Evolutionary conservation across 129 eudicot genomes (phyloP), one percentile per base, ranked within the genome.

Genomic region (Gnaphalium uliginosum): DNA sequence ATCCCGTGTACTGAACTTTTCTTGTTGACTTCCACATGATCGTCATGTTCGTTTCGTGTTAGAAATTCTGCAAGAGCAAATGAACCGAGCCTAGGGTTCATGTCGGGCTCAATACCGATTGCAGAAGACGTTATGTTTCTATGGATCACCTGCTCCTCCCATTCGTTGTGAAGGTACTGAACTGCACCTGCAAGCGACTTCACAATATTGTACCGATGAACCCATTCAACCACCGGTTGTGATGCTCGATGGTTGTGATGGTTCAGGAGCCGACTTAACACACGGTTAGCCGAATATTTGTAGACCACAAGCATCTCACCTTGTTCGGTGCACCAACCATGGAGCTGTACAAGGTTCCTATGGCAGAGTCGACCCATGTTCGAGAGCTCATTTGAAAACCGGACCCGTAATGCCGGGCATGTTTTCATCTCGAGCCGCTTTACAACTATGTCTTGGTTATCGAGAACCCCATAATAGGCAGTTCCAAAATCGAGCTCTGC

Each of bases 321-420:
- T 35, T 89, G 88, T 78, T 94, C 97, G 2, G 92, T 90, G 86
- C 98, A 94, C 98, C 98, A 94, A 3, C 98, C 98, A 0, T 93
- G 90, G 73, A 94, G 97, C 64, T 94, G 97, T 2, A 89, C 79
- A 0, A 94, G 88, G 83, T 94, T 88, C 71, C 98, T 79, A 79
- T 94, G 98, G 66, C 90, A 81, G 11, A 94, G 91, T 63, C 92
- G 67, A 4, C 93, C 97, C 57, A 90, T 0, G 72, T 91, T 94
- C 4, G 82, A 81, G 27, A 94, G 92, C 77, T 94, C 98, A 13
- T 83, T 85, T 2, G 87, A 72, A 74, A 94, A 90, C 60, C 88
- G 83, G 17, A 73, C 68, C 26, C 96, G 76, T 32, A 94, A 29
- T 21, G 90, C 92, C 0, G 97, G 92, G 51, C 98, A 93, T 2